Evolutionary conservation across 2,329 filamentous ascomycete genomes (phyloP).

Genomic region (Aspergillus cejpii): DNA sequence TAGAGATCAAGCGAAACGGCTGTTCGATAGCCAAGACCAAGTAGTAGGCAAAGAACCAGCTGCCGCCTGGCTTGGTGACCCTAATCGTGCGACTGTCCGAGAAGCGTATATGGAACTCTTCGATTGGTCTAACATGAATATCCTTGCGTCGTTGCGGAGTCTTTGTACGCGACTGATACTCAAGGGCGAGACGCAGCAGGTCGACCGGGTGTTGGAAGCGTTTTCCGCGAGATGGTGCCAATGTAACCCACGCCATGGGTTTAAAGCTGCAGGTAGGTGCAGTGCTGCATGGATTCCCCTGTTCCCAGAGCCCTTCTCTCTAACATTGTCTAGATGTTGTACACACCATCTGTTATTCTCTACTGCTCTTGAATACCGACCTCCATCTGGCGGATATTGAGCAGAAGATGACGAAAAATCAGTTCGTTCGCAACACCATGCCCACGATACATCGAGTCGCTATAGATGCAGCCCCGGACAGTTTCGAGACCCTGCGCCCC

Average conservation of each 20-base stretch:
- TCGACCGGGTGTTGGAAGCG: slow-evolving; percentile 85
- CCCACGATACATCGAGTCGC: slow-evolving; percentile 75
- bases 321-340: slow-evolving; percentile 65
- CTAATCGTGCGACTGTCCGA: slow-evolving; percentile 49
- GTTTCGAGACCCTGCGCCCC: slow-evolving; percentile 53
- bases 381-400: slow-evolving; percentile 92
- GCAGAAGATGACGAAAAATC: slow-evolving; percentile 87
- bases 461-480: slow-evolving; percentile 62
- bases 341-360: slow-evolving; percentile 93
- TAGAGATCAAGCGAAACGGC: slow-evolving; percentile 67
- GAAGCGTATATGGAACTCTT: slow-evolving; percentile 88
- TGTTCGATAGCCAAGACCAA: slow-evolving; percentile 74
- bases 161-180: slow-evolving; percentile 77
- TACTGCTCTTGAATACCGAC: slow-evolving; percentile 92
- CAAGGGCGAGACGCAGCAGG: slow-evolving; percentile 90
- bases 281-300: not conserved
- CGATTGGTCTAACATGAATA: slow-evolving; percentile 74
- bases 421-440: slow-evolving; percentile 96
- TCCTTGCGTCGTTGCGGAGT: slow-evolving; percentile 68
- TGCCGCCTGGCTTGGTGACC: slow-evolving; percentile 74
- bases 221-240: slow-evolving; percentile 88
- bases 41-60: slow-evolving; percentile 73
- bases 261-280: slow-evolving; percentile 71
- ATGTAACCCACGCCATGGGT: slow-evolving; percentile 88
- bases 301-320: slow-evolving; percentile 8